phyloP scores from a whole-genome alignment of 2,329 filamentous ascomycete genomes.

The Trichoderma gracile region DNA sequence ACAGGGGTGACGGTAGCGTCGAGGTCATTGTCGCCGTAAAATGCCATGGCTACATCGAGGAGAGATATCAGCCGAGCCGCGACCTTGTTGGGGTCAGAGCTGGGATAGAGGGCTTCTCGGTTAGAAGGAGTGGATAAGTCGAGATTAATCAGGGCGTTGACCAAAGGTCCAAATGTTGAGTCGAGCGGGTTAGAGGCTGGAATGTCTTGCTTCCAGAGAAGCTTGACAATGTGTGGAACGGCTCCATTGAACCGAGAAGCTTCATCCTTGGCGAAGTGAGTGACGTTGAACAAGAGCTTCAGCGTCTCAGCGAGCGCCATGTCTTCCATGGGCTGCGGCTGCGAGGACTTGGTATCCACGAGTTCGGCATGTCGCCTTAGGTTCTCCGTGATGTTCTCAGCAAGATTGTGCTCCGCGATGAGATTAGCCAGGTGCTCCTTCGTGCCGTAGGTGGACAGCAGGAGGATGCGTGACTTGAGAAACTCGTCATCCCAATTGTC shows the following conservation, averaged over 20 bases:
- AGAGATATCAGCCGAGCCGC: conserved; percentile 68
- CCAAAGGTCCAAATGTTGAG: conserved; percentile 66
- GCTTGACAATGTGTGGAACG: conserved; percentile 67
- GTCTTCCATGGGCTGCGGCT: conserved; percentile 63
- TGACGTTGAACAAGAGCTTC: conserved; percentile 88
- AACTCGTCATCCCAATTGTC: conserved; percentile 85
- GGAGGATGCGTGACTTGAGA: conserved; percentile 54
- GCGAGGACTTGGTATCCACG: conserved; percentile 33
- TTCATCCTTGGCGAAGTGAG: conserved; percentile 68
- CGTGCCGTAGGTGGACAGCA: conserved; percentile 52
- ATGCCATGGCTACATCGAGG: conserved; percentile 64
- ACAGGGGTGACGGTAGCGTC: conserved; percentile 72
- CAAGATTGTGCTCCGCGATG: conserved; percentile 46
- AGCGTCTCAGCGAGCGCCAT: conserved; percentile 82
- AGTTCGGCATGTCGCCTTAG: conserved; percentile 67
- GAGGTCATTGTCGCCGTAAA: conserved; percentile 68
- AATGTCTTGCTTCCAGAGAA: conserved; percentile 63
- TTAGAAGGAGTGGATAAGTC: conserved; percentile 61
- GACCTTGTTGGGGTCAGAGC: conserved; percentile 58
- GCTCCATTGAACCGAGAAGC: conserved; percentile 63
- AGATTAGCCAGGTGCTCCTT: conserved; percentile 52
- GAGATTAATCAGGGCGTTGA: conserved; percentile 82
- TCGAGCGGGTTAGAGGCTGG: conserved; percentile 68
- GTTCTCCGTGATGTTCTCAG: conserved; percentile 65
- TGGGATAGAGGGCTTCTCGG: conserved; percentile 65